These are phyloP conservation scores for Tricholoma hemisulphureum DNA, from an alignment of 768 basidiomycete species.

Conservation along the genomic window DNA sequence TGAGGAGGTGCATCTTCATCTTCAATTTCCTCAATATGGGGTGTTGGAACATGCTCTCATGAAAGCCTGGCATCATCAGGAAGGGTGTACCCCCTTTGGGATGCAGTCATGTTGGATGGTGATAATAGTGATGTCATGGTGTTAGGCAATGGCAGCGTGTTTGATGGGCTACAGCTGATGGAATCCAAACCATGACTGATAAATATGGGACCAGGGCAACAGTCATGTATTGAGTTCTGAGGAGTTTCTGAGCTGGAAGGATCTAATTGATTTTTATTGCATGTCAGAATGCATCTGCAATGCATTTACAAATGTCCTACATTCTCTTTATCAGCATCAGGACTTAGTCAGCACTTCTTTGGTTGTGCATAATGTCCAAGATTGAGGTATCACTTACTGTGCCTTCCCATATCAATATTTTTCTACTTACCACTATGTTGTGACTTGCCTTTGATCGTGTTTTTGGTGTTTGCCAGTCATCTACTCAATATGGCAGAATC, in stretches of 20 bases:
- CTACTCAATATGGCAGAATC: no score
- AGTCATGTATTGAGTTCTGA: background rate
- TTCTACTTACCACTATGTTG: no score
- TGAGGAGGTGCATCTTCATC: background rate
- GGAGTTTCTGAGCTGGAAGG: background rate
- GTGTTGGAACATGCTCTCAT: background rate
- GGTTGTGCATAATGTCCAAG: background rate
- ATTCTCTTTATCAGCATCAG: background rate
- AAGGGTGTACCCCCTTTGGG: background rate
- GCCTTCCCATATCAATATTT: no score
- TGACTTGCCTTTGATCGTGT: no score
- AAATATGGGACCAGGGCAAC: background rate
- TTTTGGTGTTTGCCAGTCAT: no score
- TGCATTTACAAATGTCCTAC: background rate
- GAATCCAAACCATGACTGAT: background rate
- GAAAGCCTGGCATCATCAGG: background rate
- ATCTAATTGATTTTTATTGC: background rate
- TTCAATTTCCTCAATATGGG: background rate
- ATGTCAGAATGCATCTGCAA: background rate
- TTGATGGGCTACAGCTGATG: background rate
- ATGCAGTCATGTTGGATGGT: background rate
- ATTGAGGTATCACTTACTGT: no score
- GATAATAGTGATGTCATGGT: background rate
- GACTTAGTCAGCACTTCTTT: background rate
- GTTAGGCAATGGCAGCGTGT: background rate